Base-by-base conservation (phyloP, 1,284 basidiomycete species). In the Austropuccinia psidii region DNA sequence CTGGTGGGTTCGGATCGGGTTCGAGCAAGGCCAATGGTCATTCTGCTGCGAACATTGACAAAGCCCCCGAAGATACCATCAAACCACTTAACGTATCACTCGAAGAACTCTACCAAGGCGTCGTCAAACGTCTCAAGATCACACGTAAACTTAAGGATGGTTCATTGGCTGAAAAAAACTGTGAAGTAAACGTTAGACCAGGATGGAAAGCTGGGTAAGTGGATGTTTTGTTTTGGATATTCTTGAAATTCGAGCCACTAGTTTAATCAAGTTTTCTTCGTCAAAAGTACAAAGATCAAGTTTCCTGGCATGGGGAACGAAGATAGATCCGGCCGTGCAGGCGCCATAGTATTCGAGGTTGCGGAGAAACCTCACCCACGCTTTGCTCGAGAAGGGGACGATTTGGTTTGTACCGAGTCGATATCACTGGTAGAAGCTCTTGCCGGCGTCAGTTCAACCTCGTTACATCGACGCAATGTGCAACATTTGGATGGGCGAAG, bases 271-370 rank as follows among this genome's bases (percentile, higher is more conserved):
- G 0, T 21, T 50, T 19, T n/a, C 8, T 21, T 50, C 37, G 19
- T 43, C 2, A 49, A 60, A 4, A 93, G 93, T 1, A 97, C 93
- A 24, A 96, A 94, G 83, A 86, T 96, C 75, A 88, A 90, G 73
- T 97, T 93, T 82, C 87, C 90, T 0, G 85, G 86, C 24, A 88
- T 90, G 6, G 93, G 93, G 2, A 93, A 96, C 81, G 93, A 96
- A 79, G 81, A 82, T 62, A 81, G 85, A n/a, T 82, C 77, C 35
- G 87, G 90, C 5, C 90, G 90, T 75, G 82, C 88, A 21, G 90
- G 91, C 80, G 91, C 90, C 82, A 85, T 96, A 27, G 73, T 76
- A 29, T 75, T 96, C 79, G 86, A 94, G 50, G 88, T 95, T 9
- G 91, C 94, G 81, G 92, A 96, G 82, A 94, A 93, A 82, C 87